Percentiles rank a stretch among this genome's conserved stretches.
Conservation (phyloP, 176 grass and related monocot species). For the Rhynchospora pubera region DNA sequence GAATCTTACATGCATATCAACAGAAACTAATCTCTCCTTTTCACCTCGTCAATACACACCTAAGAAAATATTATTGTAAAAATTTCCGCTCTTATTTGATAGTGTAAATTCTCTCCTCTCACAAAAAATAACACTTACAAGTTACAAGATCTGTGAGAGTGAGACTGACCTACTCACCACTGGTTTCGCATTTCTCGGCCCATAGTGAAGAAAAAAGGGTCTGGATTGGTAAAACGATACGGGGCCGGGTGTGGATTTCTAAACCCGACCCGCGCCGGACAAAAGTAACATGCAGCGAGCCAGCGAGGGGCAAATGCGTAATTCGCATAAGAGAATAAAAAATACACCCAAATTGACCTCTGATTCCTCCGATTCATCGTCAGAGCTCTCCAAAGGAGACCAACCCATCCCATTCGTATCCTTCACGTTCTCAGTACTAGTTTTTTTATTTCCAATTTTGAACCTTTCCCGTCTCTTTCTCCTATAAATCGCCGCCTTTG, state of each 20-base stretch:
- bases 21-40: too few species aligned
- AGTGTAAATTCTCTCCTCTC: too few species aligned
- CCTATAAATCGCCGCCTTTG: not conserved
- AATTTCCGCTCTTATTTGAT: too few species aligned
- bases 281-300: not conserved
- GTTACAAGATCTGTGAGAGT: too few species aligned
- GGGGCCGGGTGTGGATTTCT: not conserved
- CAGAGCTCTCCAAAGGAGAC: constrained; percentile 22
- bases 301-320: not conserved
- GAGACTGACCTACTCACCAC: not conserved
- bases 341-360: not conserved
- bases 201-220: not conserved
- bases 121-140: not conserved
- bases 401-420: not conserved
- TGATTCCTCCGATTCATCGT: not conserved
- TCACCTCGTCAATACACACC: too few species aligned
- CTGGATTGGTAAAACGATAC: not conserved
- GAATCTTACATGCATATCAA: too few species aligned
- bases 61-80: too few species aligned
- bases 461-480: not conserved
- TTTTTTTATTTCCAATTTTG: not conserved
- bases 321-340: not conserved
- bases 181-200: not conserved
- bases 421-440: not conserved
- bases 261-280: not conserved